phyloP scores from a whole-genome alignment of 257 asterid genomes.

The Capsicum rhomboideum region DNA sequence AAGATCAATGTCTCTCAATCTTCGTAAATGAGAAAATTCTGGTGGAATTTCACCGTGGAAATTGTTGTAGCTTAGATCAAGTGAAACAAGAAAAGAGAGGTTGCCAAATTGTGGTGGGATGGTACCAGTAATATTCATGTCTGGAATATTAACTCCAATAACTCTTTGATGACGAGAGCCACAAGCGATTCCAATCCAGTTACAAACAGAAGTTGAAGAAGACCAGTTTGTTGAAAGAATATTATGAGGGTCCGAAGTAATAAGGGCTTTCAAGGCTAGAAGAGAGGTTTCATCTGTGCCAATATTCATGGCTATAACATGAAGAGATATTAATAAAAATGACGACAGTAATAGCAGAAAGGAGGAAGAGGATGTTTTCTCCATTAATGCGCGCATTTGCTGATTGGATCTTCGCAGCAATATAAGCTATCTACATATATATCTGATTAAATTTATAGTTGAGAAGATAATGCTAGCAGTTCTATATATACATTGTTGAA shows the following conservation, averaged over 20 bases:
- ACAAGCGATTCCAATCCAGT: slow-evolving; percentile 24
- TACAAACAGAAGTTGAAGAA: slow-evolving; percentile 4
- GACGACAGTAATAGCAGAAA: neutral
- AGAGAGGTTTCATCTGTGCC: slow-evolving; percentile 20
- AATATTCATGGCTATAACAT: neutral
- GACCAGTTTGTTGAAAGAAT: slow-evolving; percentile 20
- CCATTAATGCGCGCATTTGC: neutral
- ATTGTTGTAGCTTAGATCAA: slow-evolving; percentile 15
- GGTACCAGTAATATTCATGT: slow-evolving; percentile 13
- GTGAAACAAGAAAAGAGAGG: slow-evolving; percentile 22
- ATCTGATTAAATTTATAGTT: neutral
- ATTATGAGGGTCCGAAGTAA: neutral
- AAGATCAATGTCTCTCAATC: neutral
- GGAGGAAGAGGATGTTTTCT: neutral
- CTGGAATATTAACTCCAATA: slow-evolving; percentile 2
- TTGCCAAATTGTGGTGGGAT: slow-evolving; percentile 25
- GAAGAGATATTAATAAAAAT: neutral
- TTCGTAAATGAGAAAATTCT: slow-evolving; percentile 8
- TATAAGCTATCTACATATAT: neutral
- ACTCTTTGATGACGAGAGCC: slow-evolving; percentile 15
- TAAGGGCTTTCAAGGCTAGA: slow-evolving; percentile 10
- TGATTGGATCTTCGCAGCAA: neutral
- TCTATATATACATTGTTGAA: neutral
- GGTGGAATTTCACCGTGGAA: slow-evolving; percentile 16
- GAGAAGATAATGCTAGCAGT: neutral